phyloP scores from a whole-genome alignment of 1,284 basidiomycete species.

The Takashimella tepidaria region DNA sequence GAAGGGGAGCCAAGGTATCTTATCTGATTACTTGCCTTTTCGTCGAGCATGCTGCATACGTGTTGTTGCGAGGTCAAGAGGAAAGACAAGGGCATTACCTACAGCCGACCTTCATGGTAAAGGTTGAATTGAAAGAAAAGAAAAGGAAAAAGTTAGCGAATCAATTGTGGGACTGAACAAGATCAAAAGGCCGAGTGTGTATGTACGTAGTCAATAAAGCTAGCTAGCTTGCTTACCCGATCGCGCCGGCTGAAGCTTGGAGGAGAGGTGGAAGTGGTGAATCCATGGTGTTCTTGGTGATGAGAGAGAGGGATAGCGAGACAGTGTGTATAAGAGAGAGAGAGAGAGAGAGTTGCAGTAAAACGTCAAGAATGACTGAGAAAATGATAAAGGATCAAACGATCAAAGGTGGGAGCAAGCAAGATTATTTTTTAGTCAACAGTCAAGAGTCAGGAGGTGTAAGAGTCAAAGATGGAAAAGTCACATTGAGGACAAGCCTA shows the following conservation, averaged over 20 bases:
- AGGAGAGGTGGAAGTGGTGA: slow-evolving; percentile 46
- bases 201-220: too few relatives aligned
- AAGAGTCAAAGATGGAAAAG: too few relatives aligned
- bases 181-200: too few relatives aligned
- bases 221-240: slow-evolving; percentile 31
- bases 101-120: slow-evolving; percentile 36
- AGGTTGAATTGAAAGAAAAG: not conserved
- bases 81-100: slow-evolving; percentile 50
- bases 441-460: too few relatives aligned
- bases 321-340: too few relatives aligned
- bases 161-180: not conserved
- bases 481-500: too few relatives aligned
- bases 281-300: too few relatives aligned
- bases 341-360: not conserved
- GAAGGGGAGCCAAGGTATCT: slow-evolving; percentile 10
- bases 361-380: not conserved
- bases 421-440: too few relatives aligned
- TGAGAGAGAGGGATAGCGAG: too few relatives aligned
- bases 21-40: slow-evolving; percentile 15
- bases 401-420: too few relatives aligned
- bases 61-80: slow-evolving; percentile 50
- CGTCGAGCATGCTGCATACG: slow-evolving; percentile 33
- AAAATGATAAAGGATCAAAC: too few relatives aligned
- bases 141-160: not conserved
- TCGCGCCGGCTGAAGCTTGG: slow-evolving; percentile 48